These are phyloP conservation scores for Blastobotrys serpentis DNA, from an alignment of 1,139 yeast species.

Conservation along the genomic window DNA sequence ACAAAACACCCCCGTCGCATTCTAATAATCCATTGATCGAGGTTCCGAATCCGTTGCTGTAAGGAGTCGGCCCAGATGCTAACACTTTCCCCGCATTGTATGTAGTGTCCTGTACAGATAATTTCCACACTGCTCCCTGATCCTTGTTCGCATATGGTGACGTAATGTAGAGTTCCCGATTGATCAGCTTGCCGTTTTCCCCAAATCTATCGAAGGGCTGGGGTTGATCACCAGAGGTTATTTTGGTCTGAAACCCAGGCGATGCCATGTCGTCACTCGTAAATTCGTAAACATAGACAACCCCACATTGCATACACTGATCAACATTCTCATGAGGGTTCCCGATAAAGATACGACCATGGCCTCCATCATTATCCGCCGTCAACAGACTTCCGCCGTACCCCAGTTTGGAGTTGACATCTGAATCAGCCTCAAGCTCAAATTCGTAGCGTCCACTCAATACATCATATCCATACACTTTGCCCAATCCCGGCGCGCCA, in stretches of 20 bases:
- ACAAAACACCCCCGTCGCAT: slow-evolving; percentile 23
- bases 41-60: slow-evolving; percentile 46
- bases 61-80: slow-evolving; percentile 33
- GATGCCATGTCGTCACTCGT: slow-evolving; percentile 11
- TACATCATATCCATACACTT: slow-evolving; percentile 32
- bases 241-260: slow-evolving; percentile 8
- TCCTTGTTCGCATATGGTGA: slow-evolving; percentile 44
- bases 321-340: slow-evolving; percentile 24
- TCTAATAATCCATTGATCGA: slow-evolving; percentile 34
- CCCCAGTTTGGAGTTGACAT: slow-evolving; percentile 18
- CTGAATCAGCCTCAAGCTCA: slow-evolving; percentile 5
- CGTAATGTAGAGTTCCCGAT: slow-evolving; percentile 36
- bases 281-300: slow-evolving; percentile 41
- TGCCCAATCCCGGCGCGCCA: slow-evolving; percentile 35
- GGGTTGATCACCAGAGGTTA: slow-evolving; percentile 19
- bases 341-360: slow-evolving; percentile 33
- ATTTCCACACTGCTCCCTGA: slow-evolving; percentile 47
- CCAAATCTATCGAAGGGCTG: slow-evolving; percentile 39
- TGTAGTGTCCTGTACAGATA: slow-evolving; percentile 26
- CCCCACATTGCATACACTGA: slow-evolving; percentile 40
- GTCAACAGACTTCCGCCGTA: slow-evolving; percentile 35
- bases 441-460: slow-evolving; percentile 1
- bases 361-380: slow-evolving; percentile 18
- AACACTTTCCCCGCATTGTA: slow-evolving; percentile 21
- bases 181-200: slow-evolving; percentile 32